Percentiles rank a stretch among this genome's conserved stretches.
These are phyloP conservation scores for Phaeophleospora eucalypticola DNA, from an alignment of 2,329 filamentous ascomycete genomes.

Conservation along the genomic window DNA sequence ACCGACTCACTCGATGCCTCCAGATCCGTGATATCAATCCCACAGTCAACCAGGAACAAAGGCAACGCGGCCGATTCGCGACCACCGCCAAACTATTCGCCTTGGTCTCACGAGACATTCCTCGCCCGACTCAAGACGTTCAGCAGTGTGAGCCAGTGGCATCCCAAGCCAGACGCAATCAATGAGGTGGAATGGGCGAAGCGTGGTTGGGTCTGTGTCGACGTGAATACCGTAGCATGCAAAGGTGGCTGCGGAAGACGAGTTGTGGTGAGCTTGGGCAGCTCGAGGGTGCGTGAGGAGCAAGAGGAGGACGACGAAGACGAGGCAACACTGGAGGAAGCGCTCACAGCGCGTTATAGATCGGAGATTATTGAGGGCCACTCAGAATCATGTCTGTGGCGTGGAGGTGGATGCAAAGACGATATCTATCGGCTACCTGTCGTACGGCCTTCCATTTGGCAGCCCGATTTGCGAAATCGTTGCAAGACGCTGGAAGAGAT, in stretches of 20 bases:
- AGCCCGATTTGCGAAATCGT: conserved; percentile 30
- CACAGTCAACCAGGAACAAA: conserved; percentile 27
- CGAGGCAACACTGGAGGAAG: conserved; percentile 48
- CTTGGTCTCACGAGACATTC: conserved; percentile 79
- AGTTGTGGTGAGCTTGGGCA: conserved; percentile 71
- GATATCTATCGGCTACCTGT: conserved; percentile 60
- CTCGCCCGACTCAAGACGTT: conserved; percentile 79
- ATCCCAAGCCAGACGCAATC: conserved; percentile 80
- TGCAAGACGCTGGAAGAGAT: conserved; percentile 27
- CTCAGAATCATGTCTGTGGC: conserved; percentile 79
- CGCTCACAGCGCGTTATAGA: conserved; percentile 70
- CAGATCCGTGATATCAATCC: conserved; percentile 28
- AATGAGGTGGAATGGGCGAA: conserved; percentile 94
- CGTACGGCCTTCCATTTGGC: conserved; percentile 33
- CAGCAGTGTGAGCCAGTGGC: conserved; percentile 86
- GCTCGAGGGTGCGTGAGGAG: conserved; percentile 45
- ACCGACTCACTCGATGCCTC: conserved; percentile 21
- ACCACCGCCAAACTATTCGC: conserved; percentile 67
- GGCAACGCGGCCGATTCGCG: conserved; percentile 10
- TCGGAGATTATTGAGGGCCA: conserved; percentile 72
- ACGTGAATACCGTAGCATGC: conserved; percentile 79
- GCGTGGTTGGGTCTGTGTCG: conserved; percentile 82
- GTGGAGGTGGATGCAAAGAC: conserved; percentile 77
- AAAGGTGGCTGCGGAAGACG: conserved; percentile 76
- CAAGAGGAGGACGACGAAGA: conserved; percentile 28